phyloP scores from a whole-genome alignment of 805 yeast genomes.

The Kodamaea nitidulidarum region DNA sequence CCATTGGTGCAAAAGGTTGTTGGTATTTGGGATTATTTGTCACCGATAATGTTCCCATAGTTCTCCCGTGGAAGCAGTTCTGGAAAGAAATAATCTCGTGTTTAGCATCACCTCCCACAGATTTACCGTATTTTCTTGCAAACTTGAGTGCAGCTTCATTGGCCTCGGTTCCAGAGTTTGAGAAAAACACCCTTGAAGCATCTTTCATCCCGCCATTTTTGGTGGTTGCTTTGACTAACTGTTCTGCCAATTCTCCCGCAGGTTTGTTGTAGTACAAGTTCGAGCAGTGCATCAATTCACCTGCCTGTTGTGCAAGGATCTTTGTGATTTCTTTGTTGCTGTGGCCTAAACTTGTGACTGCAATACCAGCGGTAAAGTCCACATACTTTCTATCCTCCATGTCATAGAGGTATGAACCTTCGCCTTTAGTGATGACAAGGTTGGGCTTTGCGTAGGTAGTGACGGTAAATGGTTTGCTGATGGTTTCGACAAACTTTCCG shows the following conservation, averaged over 20 bases:
- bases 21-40: slow-evolving; percentile 94
- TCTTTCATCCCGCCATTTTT: slow-evolving; percentile 73
- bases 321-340: slow-evolving; percentile 69
- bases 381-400: slow-evolving; percentile 71
- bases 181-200: slow-evolving; percentile 68
- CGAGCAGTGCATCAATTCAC: slow-evolving; percentile 73
- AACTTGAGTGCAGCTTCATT: slow-evolving; percentile 59
- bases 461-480: slow-evolving; percentile 53
- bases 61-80: slow-evolving; percentile 91
- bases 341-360: slow-evolving; percentile 95
- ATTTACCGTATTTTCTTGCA: slow-evolving; percentile 75
- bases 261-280: slow-evolving; percentile 82
- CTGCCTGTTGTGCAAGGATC: slow-evolving; percentile 68
- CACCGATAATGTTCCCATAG: slow-evolving; percentile 88
- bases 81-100: slow-evolving; percentile 81
- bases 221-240: slow-evolving; percentile 65
- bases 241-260: slow-evolving; percentile 73
- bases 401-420: slow-evolving; percentile 80
- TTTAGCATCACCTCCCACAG: slow-evolving; percentile 46
- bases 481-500: slow-evolving; percentile 41
- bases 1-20: slow-evolving; percentile 81
- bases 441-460: slow-evolving; percentile 80
- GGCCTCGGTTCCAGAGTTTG: slow-evolving; percentile 60
- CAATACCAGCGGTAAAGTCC: slow-evolving; percentile 95
- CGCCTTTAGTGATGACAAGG: slow-evolving; percentile 72